Percentiles rank a stretch among this genome's conserved stretches.
Conservation (phyloP, 2,329 filamentous ascomycete genomes). For the Talaromyces pinophilus region DNA sequence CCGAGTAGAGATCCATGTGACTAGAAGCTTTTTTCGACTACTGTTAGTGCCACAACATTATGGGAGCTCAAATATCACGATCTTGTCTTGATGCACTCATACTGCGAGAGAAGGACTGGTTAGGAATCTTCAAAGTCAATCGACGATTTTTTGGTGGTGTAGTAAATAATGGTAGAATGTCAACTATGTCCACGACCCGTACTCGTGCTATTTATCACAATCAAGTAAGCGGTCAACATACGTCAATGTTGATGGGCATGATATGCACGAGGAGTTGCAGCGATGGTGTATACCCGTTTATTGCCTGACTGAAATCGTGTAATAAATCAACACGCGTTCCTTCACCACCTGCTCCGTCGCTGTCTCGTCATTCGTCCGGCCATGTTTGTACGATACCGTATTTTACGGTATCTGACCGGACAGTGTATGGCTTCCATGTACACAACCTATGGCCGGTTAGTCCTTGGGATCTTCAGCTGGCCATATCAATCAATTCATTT, state of each 20-base stretch:
- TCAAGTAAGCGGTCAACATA: background rate
- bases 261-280: background rate
- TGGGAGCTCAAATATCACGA: background rate
- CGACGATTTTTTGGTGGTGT: background rate
- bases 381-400: background rate
- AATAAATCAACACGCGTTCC: constrained; percentile 22
- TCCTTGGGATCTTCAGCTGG: background rate
- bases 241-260: background rate
- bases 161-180: background rate
- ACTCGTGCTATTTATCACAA: background rate
- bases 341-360: constrained; percentile 22
- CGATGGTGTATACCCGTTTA: background rate
- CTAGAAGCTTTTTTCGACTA: background rate
- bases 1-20: background rate
- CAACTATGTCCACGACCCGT: background rate
- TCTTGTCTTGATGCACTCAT: background rate
- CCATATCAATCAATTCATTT: background rate
- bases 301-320: background rate
- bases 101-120: background rate
- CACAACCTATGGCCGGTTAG: background rate
- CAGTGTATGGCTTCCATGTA: background rate
- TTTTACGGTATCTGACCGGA: constrained; percentile 4
- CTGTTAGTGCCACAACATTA: background rate
- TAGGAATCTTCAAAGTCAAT: background rate
- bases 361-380: constrained; percentile 23